These are phyloP conservation scores for Glutinoglossum americanum DNA, from an alignment of 495 filamentous ascomycete species.

Conservation along the genomic window DNA sequence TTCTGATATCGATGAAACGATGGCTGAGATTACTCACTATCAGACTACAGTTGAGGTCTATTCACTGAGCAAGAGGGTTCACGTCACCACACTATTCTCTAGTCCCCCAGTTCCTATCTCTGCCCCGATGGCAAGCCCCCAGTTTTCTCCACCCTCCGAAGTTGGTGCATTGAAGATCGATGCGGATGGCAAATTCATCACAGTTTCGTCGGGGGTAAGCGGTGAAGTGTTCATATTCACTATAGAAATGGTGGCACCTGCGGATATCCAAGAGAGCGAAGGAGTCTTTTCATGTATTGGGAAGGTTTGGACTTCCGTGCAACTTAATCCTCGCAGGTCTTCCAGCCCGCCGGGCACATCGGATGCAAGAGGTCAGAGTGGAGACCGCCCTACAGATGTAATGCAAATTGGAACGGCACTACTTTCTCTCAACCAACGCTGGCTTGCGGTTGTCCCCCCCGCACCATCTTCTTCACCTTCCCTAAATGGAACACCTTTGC, in stretches of 20 bases:
- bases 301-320: slow-evolving; percentile 71
- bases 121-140: slow-evolving; percentile 27
- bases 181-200: slow-evolving; percentile 40
- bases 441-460: slow-evolving; percentile 71
- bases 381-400: neutral
- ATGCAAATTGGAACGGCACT: slow-evolving; percentile 23
- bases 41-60: slow-evolving; percentile 76
- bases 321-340: slow-evolving; percentile 29
- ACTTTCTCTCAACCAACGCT: slow-evolving; percentile 53
- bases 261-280: neutral
- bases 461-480: slow-evolving; percentile 44
- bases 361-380: slow-evolving; percentile 23
- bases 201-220: slow-evolving; percentile 57
- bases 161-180: slow-evolving; percentile 49
- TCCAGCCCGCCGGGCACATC: slow-evolving; percentile 23
- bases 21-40: slow-evolving; percentile 24
- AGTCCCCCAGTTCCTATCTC: slow-evolving; percentile 26
- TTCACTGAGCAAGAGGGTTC: slow-evolving; percentile 45
- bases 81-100: slow-evolving; percentile 46
- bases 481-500: slow-evolving; percentile 29
- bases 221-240: slow-evolving; percentile 68
- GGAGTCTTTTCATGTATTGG: slow-evolving; percentile 29
- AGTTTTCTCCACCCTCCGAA: slow-evolving; percentile 37
- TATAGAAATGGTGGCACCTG: neutral
- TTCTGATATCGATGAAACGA: slow-evolving; percentile 15